Evolutionary conservation across 2,329 filamentous ascomycete genomes (phyloP).

Genomic region (Elsinoe perseae): DNA sequence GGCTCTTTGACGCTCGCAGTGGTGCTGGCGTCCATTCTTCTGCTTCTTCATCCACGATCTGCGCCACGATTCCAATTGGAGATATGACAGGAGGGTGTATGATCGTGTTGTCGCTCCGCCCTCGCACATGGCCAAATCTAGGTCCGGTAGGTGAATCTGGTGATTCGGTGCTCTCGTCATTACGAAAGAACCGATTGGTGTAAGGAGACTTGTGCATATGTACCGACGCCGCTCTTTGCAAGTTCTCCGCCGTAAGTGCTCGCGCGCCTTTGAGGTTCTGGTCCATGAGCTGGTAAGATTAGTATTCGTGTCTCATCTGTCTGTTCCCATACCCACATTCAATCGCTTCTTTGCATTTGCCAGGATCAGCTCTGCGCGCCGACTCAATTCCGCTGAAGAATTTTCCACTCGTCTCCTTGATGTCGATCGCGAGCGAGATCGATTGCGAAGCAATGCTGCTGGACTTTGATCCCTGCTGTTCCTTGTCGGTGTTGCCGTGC

Average conservation of each 20-base stretch:
- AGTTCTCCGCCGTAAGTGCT: conserved; percentile 32
- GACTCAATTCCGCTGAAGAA: conserved; percentile 68
- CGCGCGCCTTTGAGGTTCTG: conserved; percentile 76
- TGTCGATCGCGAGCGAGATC: not conserved
- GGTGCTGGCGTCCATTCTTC: conserved; percentile 10
- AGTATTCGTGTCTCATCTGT: not conserved
- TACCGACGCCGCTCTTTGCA: conserved; percentile 32
- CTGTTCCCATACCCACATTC: conserved; percentile 47
- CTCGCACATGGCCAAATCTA: conserved; percentile 9
- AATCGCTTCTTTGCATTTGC: conserved; percentile 86
- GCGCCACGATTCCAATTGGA: not conserved
- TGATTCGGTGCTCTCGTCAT: not conserved
- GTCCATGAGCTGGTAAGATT: conserved; percentile 68
- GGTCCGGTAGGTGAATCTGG: not conserved
- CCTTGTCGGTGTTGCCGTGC: conserved; percentile 15
- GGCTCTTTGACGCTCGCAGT: conserved; percentile 11
- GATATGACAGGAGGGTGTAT: conserved; percentile 11
- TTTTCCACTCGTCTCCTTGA: conserved; percentile 43
- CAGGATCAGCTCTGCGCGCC: conserved; percentile 79
- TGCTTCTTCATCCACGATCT: conserved; percentile 5
- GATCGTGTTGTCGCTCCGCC: conserved; percentile 9
- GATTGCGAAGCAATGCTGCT: not conserved
- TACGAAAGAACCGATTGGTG: conserved; percentile 4
- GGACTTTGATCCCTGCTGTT: not conserved
- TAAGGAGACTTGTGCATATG: conserved; percentile 10